Evolutionary conservation across 2,329 filamentous ascomycete genomes (phyloP).

Genomic region (Verticillium zaregamsianum): DNA sequence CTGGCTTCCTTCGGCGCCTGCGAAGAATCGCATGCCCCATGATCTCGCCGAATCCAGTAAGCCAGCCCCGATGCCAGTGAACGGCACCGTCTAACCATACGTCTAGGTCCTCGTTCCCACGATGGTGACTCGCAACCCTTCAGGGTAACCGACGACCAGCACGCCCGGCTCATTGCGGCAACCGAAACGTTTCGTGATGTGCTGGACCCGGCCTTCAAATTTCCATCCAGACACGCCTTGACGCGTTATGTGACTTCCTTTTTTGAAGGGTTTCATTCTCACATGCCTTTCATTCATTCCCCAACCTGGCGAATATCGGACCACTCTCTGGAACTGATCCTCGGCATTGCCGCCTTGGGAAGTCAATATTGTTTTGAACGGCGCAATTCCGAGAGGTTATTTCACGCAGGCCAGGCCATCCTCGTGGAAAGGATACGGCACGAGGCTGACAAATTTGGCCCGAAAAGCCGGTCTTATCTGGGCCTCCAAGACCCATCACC

Average conservation of each 20-base stretch:
- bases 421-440: conserved; percentile 23
- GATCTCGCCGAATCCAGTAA: conserved; percentile 15
- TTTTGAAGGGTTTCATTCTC: conserved; percentile 31
- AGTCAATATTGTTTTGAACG: conserved; percentile 35
- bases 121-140: conserved; percentile 16
- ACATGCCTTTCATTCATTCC: conserved; percentile 32
- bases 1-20: conserved; percentile 31
- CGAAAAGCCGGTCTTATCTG: conserved; percentile 19
- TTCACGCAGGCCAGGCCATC: conserved; percentile 26
- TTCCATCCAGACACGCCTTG: conserved; percentile 31
- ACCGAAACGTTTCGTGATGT: conserved; percentile 23
- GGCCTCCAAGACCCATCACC: conserved; percentile 8
- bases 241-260: conserved; percentile 30
- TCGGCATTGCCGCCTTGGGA: conserved; percentile 27
- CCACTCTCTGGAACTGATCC: conserved; percentile 24
- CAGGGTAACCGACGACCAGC: conserved; percentile 28
- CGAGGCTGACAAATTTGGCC: conserved; percentile 17
- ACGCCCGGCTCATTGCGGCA: conserved; percentile 16
- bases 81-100: neutral
- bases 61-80: neutral
- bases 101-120: conserved; percentile 10
- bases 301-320: conserved; percentile 27
- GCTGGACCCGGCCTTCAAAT: conserved; percentile 21
- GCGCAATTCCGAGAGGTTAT: conserved; percentile 26
- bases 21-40: conserved; percentile 20